Base-by-base conservation (phyloP, 805 yeast species). In the Lipomyces sp. region DNA sequence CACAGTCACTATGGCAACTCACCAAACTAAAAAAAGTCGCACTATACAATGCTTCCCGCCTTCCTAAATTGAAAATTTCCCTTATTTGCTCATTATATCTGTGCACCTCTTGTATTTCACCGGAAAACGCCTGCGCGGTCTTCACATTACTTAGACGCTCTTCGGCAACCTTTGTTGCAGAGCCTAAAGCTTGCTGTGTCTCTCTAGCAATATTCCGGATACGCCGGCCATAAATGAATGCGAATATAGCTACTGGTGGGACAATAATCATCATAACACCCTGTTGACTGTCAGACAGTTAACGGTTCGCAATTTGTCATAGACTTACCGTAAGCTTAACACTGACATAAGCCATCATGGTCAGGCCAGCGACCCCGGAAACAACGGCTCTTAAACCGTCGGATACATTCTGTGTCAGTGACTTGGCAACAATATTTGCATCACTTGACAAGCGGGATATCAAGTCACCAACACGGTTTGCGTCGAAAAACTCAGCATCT, bases 261-360 rank as follows among this genome's bases (percentile, higher is more conserved):
- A 91, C 87, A 63, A 93, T 80, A 42, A 91, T 73, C 69, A 90
- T 81, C 90, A 94, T 90, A 64, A 90, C 87, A 8, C 65, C 63
- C 67, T 64, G 32, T 18, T 32, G 13, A 37, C 32, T 0, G 54
- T 54, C 15, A 55, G 33, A 15, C 24, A 30, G 18, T 6, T 33
- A 53, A 6, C 24, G 7, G 3, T 33, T 7, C 35, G 29, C 8
- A 15, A 42, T 2, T 0, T 3, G 34, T 45, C 54, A 24, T 6
- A 24, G 5, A 60, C 64, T 2, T 6, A 89, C 86, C 0, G 97
- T 91, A 66, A 94, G 81, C 73, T 92, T 87, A 81, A 90, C 84
- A 50, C 95, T 88, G 8, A 93, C 95, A 72, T 86, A 86, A 69
- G 90, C 81, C 98, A 94, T 94, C 97, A 93, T 92, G 2, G 90